phyloP scores from a whole-genome alignment of 768 basidiomycete genomes.

The Suillus sp. region DNA sequence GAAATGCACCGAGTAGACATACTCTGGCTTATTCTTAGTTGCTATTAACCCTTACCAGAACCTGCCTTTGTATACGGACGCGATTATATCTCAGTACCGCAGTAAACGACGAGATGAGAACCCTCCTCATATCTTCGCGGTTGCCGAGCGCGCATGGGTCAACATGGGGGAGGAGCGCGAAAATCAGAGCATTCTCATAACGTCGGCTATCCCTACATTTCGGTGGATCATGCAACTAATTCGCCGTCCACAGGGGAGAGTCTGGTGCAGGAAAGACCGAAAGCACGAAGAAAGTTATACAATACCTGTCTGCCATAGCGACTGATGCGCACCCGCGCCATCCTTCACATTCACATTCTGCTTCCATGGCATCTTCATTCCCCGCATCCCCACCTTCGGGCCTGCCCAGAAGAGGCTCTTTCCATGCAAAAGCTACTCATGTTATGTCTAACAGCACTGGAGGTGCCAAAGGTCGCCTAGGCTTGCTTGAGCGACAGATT shows the following conservation, averaged over 20 bases:
- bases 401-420: constrained; percentile 66
- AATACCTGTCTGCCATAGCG: constrained; percentile 97
- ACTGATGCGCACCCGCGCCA: constrained; percentile 66
- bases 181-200: constrained; percentile 97
- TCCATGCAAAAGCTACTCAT: constrained; percentile 52
- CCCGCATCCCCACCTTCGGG: constrained; percentile 64
- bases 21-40: constrained; percentile 95
- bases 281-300: constrained; percentile 98
- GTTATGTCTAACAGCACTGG: constrained; percentile 46
- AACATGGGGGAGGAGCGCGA: constrained; percentile 98
- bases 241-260: constrained; percentile 70
- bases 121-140: constrained; percentile 95
- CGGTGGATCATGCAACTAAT: constrained; percentile 17
- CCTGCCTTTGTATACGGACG: constrained; percentile 87
- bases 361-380: constrained; percentile 58
- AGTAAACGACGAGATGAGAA: constrained; percentile 88
- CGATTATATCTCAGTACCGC: constrained; percentile 89
- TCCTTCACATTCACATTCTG: constrained; percentile 66
- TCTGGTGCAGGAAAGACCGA: constrained; percentile 99
- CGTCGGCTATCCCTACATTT: constrained; percentile 54
- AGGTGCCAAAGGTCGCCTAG: constrained; percentile 70
- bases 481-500: constrained; percentile 93
- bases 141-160: constrained; percentile 97
- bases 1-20: constrained; percentile 60
- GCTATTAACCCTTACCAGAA: constrained; percentile 97